These are phyloP conservation scores for Bolboschoenus planiculmis DNA, from an alignment of 176 grass and related monocot genomes.

Conservation along the genomic window DNA sequence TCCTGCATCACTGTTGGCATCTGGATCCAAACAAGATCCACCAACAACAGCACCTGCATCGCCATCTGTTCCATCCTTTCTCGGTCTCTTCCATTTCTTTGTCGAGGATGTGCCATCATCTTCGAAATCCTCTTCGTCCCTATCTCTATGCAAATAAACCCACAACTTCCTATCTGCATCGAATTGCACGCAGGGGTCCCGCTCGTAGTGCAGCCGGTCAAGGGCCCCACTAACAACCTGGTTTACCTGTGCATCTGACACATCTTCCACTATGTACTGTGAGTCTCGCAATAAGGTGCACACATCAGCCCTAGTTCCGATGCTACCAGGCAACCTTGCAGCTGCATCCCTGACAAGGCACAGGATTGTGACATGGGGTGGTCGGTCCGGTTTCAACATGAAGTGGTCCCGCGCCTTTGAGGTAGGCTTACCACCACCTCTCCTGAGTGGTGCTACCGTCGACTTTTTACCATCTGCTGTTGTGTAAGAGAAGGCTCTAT, in stretches of 20 bases:
- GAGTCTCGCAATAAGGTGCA: constrained; percentile 94
- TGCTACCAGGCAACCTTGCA: constrained; percentile 78
- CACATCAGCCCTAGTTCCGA: constrained; percentile 97
- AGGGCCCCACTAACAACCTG: constrained; percentile 98
- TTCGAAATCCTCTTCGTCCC: constrained; percentile 99
- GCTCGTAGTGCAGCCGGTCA: constrained; percentile 92
- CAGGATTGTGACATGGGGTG: constrained; percentile 93
- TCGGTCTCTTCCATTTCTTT: constrained; percentile 97
- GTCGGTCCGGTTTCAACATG: constrained; percentile 90
- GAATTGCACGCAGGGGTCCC: constrained; percentile 92
- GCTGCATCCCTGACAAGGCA: constrained; percentile 97
- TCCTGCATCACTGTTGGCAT: constrained; percentile 6
- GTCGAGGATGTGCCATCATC: constrained; percentile 96
- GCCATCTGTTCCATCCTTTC: constrained; percentile 60
- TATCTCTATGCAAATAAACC: constrained; percentile 94
- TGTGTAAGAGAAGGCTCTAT: constrained; percentile 96
- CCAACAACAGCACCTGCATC: constrained; percentile 36
- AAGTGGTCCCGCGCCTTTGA: constrained; percentile 96
- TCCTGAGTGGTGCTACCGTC: constrained; percentile 88
- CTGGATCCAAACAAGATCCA: constrained; percentile 40
- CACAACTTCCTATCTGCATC: constrained; percentile 97
- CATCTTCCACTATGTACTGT: constrained; percentile 79
- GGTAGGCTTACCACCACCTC: constrained; percentile 91
- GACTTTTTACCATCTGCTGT: constrained; percentile 95
- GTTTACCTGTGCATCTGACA: constrained; percentile 74